A percentile compares a stretch with the other conserved stretches of the same genome.
These are phyloP conservation scores for Gossypium anomalum DNA, from an alignment of 345 rosid genomes.

Conservation along the genomic window DNA sequence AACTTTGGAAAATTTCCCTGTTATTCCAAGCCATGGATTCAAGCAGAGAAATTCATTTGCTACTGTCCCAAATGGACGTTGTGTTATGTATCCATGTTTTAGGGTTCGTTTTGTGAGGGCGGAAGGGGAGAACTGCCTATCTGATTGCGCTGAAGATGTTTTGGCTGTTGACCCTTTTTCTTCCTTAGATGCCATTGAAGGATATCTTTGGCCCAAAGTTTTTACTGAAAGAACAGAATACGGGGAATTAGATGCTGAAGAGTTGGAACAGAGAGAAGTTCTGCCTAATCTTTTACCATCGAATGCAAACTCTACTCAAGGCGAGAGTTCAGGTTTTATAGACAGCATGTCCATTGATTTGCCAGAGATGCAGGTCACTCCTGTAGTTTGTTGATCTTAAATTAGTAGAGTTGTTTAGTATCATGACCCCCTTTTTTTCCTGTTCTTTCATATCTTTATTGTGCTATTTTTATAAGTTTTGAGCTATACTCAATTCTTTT, in stretches of 20 bases:
- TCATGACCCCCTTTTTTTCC: background rate
- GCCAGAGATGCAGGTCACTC: slow-evolving; percentile 50
- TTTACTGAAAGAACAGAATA: slow-evolving; percentile 28
- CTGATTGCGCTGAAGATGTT: slow-evolving; percentile 51
- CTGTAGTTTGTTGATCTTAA: slow-evolving; percentile 7
- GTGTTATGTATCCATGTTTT: slow-evolving; percentile 55
- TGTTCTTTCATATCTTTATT: background rate
- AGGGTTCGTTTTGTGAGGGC: slow-evolving; percentile 64
- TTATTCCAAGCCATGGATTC: slow-evolving; percentile 46
- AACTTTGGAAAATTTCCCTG: slow-evolving; percentile 76
- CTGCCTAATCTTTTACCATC: slow-evolving; percentile 35
- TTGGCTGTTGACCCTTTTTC: slow-evolving; percentile 77
- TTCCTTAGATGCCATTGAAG: slow-evolving; percentile 58
- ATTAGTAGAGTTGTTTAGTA: background rate
- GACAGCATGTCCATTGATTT: slow-evolving; percentile 37
- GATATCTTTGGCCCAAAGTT: slow-evolving; percentile 63
- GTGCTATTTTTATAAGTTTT: slow-evolving; percentile 2
- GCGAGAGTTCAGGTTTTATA: slow-evolving; percentile 44
- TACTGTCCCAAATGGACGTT: slow-evolving; percentile 56
- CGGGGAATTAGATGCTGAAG: slow-evolving; percentile 29
- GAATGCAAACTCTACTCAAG: slow-evolving; percentile 42
- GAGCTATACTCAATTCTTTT: slow-evolving; percentile 1
- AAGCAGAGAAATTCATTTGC: slow-evolving; percentile 63
- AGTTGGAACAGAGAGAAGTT: slow-evolving; percentile 35
- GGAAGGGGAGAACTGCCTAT: slow-evolving; percentile 61